Evolutionary conservation across 805 yeast genomes (phyloP).

Genomic region (Schizosaccharomyces osmophilus): DNA sequence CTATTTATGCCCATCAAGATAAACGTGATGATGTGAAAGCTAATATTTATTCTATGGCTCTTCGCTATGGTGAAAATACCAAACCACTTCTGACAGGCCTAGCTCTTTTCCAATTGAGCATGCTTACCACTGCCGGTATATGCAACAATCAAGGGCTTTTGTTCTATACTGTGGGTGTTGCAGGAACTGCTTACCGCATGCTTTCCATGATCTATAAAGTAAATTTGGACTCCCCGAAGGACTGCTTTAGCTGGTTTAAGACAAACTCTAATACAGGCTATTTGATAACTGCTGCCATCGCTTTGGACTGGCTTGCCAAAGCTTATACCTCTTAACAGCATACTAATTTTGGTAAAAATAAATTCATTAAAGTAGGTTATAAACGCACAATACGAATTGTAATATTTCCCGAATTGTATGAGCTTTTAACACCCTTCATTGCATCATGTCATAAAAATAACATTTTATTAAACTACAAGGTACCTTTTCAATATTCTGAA

Average conservation of each 20-base stretch:
- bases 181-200: conserved; percentile 43
- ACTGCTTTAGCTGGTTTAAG: conserved; percentile 64
- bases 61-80: conserved; percentile 72
- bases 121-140: conserved; percentile 43
- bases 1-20: conserved; percentile 94
- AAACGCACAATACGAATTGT: no score
- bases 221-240: conserved; percentile 49
- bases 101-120: conserved; percentile 40
- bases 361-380: no score
- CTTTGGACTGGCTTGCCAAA: conserved; percentile 14
- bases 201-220: conserved; percentile 46
- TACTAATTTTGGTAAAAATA: no score
- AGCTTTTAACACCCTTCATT: no score
- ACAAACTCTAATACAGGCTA: conserved; percentile 46
- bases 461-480: no score
- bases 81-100: conserved; percentile 43
- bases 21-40: conserved; percentile 67
- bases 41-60: conserved; percentile 85
- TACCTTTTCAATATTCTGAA: no score
- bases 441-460: no score
- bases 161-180: conserved; percentile 35
- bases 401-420: no score
- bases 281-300: conserved; percentile 15
- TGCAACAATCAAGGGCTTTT: conserved; percentile 72
- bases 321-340: neutral